Base-by-base conservation (phyloP, 805 yeast genomes). In the Tetrapisispora pingtungensis region DNA sequence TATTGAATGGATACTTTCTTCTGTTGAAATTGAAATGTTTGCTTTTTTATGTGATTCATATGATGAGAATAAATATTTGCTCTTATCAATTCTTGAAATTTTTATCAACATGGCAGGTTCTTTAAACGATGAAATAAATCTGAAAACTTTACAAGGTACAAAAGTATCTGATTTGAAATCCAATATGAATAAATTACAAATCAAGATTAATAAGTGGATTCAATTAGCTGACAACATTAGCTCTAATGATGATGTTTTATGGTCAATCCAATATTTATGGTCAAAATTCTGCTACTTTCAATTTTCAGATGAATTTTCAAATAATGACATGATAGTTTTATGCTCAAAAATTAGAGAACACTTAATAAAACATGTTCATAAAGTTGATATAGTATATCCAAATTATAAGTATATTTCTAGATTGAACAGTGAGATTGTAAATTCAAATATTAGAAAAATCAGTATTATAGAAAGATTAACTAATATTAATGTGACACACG, bases 361-460 rank as follows among this genome's bases (percentile, higher is more conserved):
- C 4, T 37, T 66, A 12, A 27, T 52, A 20, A 15, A 36, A 3
- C 10, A 39, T 22, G 41, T 46, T 1, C 34, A 32, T 0, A 45
- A 49, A 0, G 35, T 58, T 4, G 49, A 63, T 8, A 62, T 81
- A 0, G 53, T 61, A 0, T 78, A 74, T 58, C 70, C 77, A 1
- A 87, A 88, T 56, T 82, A 73, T 51, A 66, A 70, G 1, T 66
- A 72, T 45, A 75, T 89, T 14, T 81, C 86, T 2, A 65, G 70
- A 1, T 61, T 89, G 3, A 78, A 72, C 35, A 42, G 60, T 1
- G 64, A 68, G 0, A 68, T 74, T 5, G 70, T 85, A 8, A 70
- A 70, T 31, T 68, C 77, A 4, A 89, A 86, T 52, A 65, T 80
- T 17, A 80, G 89, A 1, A 84, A 86, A 41, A 69, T 84, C 13